phyloP scores from a whole-genome alignment of 2,329 filamentous ascomycete species.

The Colletotrichum eleusines region DNA sequence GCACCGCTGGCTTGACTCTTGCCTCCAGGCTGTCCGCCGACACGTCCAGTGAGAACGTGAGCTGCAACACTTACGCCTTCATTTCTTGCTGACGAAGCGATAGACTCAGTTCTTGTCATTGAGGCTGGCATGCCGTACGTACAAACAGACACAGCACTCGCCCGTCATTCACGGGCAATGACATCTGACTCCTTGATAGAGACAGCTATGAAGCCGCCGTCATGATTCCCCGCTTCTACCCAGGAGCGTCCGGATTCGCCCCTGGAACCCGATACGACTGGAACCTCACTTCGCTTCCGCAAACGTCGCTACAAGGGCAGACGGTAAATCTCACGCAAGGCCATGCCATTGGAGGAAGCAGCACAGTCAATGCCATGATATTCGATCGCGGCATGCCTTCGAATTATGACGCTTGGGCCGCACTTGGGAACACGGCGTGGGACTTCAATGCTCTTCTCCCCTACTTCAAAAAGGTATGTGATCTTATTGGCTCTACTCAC shows the following conservation, averaged over 20 bases:
- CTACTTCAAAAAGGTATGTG: slow-evolving; percentile 47
- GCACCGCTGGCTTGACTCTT: slow-evolving; percentile 50
- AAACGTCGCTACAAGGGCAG: slow-evolving; percentile 52
- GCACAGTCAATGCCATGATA: slow-evolving; percentile 58
- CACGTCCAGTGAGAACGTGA: background rate
- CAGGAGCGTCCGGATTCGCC: slow-evolving; percentile 41
- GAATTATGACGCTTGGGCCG: slow-evolving; percentile 52
- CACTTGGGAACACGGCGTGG: slow-evolving; percentile 52
- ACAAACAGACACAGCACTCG: too few relatives aligned
- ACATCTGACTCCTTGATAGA: background rate
- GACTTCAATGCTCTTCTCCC: slow-evolving; percentile 51
- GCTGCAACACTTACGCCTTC: background rate
- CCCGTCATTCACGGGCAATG: background rate
- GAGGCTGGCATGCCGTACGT: slow-evolving; percentile 42
- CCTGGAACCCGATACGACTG: slow-evolving; percentile 49
- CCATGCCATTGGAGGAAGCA: slow-evolving; percentile 59
- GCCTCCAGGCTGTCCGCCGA: slow-evolving; percentile 47
- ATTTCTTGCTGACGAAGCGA: background rate
- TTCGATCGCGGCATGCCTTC: slow-evolving; percentile 48
- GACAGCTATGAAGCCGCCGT: slow-evolving; percentile 32
- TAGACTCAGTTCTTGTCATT: slow-evolving; percentile 39
- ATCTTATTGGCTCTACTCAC: background rate
- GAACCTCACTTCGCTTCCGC: slow-evolving; percentile 55
- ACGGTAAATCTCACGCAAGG: slow-evolving; percentile 55
- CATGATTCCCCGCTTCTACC: slow-evolving; percentile 35